Evolutionary conservation across 495 filamentous ascomycete genomes (phyloP), one percentile per base, ranked within the genome.

Genomic region (Penicillium pancosmium): DNA sequence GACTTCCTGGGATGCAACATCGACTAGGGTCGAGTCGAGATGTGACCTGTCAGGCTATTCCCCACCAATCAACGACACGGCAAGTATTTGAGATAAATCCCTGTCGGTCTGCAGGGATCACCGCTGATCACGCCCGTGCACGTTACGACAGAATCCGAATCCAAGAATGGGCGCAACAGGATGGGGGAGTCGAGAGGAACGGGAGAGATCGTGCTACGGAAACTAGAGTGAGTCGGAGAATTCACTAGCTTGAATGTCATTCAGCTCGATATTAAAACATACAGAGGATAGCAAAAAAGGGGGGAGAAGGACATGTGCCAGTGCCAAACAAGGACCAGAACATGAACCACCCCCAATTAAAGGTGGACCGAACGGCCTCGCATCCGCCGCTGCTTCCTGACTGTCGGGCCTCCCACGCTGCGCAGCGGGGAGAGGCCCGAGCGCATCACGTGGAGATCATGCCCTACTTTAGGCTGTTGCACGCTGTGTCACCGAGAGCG

Each of bases 11-110:
- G 52, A 64, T 70, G 67, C 65, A 64, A 69, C 59, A 63, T 69
- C 57, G 63, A 61, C 59, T 61, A 62, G 59, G 59, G 52, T 61
- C 27, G 47, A 56, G 51, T 59, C 48, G 47, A 65, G 63, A 61
- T 65, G 49, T 66, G 64, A 63, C 57, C 57, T 60, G 60, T 69
- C 61, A 67, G 31, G 33, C 35, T 33, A 16, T 57, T 66, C 53
- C 44, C 61, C 65, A 56, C 73, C 73, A 74, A 75, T 75, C 67
- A 77, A 53, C 52, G 44, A 25, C 38, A 54, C 61, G 54, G 63
- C 21, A 70, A 68, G 69, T 73, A 75, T 77, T 77, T 75, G 73
- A 75, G 68, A 75, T 75, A 62, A 49, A 72, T 69, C 73, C 73
- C 65, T 65, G 74, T 70, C 62, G 59, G 15, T 21, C 56, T 65